Conservation (phyloP, 169 alveolate genomes). For the Babesia divergens region DNA sequence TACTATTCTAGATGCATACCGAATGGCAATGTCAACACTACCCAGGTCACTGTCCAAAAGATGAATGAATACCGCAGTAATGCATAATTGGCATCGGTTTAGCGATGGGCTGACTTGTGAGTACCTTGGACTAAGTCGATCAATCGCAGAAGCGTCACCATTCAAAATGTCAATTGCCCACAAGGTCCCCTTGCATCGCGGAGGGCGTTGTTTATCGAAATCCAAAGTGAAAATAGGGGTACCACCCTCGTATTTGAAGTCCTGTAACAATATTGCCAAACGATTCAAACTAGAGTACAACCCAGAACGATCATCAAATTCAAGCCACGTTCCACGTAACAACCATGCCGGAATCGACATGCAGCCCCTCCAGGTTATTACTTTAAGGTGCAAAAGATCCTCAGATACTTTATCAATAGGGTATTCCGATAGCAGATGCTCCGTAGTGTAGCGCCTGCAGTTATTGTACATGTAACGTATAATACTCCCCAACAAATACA, state of each 20-base stretch:
- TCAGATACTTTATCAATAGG: not conserved
- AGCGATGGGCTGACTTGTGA: slow-evolving; percentile 28
- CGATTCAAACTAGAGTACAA: slow-evolving; percentile 11
- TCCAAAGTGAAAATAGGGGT: not conserved
- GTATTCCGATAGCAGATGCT: not conserved
- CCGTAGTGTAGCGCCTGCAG: not conserved
- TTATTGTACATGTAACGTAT: slow-evolving; percentile 9
- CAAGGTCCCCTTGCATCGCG: not conserved
- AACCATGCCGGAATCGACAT: slow-evolving; percentile 36
- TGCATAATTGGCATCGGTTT: not conserved
- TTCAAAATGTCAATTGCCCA: slow-evolving; percentile 23
- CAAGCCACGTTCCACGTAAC: not conserved
- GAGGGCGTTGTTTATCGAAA: not conserved
- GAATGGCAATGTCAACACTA: not conserved
- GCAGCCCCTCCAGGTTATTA: not conserved
- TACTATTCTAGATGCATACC: slow-evolving; percentile 4
- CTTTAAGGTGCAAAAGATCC: not conserved
- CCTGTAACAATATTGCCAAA: slow-evolving; percentile 31
- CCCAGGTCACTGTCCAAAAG: not conserved
- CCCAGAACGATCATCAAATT: not conserved
- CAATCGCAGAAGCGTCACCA: slow-evolving; percentile 11
- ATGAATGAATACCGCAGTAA: slow-evolving; percentile 46
- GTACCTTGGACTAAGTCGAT: slow-evolving; percentile 2
- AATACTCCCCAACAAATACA: slow-evolving; percentile 25
- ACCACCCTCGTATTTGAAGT: slow-evolving; percentile 27